These are phyloP conservation scores for Usnea hakonensis DNA, from an alignment of 495 filamentous ascomycete species.

Conservation along the genomic window DNA sequence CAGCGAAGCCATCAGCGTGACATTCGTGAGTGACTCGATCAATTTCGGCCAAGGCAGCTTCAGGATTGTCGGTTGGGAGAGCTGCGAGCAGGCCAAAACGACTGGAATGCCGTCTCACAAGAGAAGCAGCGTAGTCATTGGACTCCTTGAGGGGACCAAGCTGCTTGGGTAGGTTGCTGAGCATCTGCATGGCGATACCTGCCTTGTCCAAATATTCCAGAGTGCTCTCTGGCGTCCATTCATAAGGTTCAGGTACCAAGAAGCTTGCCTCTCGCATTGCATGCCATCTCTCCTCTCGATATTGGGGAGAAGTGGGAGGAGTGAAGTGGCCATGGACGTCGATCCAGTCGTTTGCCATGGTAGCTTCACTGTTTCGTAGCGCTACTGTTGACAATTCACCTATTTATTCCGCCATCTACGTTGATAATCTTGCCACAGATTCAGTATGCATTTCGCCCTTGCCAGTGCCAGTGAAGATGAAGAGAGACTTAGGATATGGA, in stretches of 20 bases:
- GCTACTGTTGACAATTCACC: too few relatives aligned
- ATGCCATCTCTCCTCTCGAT: slow-evolving; percentile 5
- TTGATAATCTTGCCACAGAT: too few relatives aligned
- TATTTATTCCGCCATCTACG: too few relatives aligned
- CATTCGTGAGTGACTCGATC: slow-evolving; percentile 37
- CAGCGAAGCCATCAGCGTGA: slow-evolving; percentile 41
- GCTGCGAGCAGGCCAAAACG: slow-evolving; percentile 43
- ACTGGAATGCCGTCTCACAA: not conserved
- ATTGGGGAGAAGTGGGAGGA: slow-evolving; percentile 1
- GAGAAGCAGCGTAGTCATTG: slow-evolving; percentile 2
- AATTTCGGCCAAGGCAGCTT: slow-evolving; percentile 37
- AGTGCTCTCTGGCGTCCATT: slow-evolving; percentile 9
- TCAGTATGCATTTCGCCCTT: too few relatives aligned
- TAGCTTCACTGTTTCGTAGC: not conserved
- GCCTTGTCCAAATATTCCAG: slow-evolving; percentile 4
- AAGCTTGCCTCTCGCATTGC: slow-evolving; percentile 3
- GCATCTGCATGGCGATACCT: slow-evolving; percentile 11
- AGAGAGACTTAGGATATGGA: too few relatives aligned
- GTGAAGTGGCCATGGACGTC: slow-evolving; percentile 11
- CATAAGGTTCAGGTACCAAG: not conserved
- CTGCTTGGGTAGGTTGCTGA: slow-evolving; percentile 5
- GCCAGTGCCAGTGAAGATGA: not conserved
- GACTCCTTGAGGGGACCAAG: not conserved
- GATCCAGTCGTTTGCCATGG: slow-evolving; percentile 5
- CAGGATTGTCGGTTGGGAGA: slow-evolving; percentile 36